phyloP scores from a whole-genome alignment of 768 basidiomycete genomes.

The Leucogyrophana mollusca region DNA sequence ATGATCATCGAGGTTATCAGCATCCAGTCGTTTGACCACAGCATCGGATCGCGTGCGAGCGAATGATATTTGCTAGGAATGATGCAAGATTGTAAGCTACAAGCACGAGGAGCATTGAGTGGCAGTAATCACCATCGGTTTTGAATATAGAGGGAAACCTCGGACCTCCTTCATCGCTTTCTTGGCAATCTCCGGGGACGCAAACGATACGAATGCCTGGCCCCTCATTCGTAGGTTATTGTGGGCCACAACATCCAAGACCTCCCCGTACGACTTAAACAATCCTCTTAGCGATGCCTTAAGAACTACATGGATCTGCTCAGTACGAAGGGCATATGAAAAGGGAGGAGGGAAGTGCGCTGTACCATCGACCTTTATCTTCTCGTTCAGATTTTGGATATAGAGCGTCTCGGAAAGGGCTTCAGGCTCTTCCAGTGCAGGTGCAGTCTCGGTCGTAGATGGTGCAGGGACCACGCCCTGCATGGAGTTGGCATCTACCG shows the following conservation, averaged over 20 bases:
- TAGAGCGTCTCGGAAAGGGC: constrained; percentile 82
- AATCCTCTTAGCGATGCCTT: constrained; percentile 84
- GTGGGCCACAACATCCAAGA: constrained; percentile 95
- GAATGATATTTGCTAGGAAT: constrained; percentile 89
- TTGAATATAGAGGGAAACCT: constrained; percentile 93
- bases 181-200: constrained; percentile 74
- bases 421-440: constrained; percentile 37
- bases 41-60: constrained; percentile 87
- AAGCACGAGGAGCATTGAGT: too few relatives aligned
- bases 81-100: too few relatives aligned
- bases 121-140: constrained; percentile 81
- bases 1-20: constrained; percentile 68
- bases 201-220: constrained; percentile 96
- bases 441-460: constrained; percentile 11
- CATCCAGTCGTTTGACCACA: constrained; percentile 76
- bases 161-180: constrained; percentile 92
- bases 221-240: constrained; percentile 95
- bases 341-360: constrained; percentile 8
- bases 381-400: constrained; percentile 96
- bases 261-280: constrained; percentile 92
- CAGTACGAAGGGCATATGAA: constrained; percentile 4
- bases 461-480: constrained; percentile 20
- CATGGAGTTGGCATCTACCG: constrained; percentile 24
- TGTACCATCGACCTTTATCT: constrained; percentile 77
- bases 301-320: constrained; percentile 55